Evolutionary conservation across 2,329 filamentous ascomycete species (phyloP).

Genomic region (Colletotrichum liriopes): DNA sequence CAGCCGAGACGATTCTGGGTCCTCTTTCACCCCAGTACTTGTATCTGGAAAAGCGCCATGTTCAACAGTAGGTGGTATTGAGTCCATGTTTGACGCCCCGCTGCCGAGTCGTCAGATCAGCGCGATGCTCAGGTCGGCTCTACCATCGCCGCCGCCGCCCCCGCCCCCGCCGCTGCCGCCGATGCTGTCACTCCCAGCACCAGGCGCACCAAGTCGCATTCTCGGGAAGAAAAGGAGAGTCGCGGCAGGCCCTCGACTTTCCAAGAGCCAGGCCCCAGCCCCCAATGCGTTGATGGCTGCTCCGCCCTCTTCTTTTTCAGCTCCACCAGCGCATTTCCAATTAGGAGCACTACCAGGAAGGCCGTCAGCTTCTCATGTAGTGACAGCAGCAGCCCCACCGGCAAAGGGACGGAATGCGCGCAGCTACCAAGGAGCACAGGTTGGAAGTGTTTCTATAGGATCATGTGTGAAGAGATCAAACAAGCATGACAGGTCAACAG

Average conservation of each 20-base stretch:
- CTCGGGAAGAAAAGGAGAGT: neutral
- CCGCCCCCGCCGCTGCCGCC: neutral
- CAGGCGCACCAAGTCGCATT: neutral
- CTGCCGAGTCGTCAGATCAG: neutral
- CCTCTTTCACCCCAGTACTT: neutral
- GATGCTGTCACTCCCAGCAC: neutral
- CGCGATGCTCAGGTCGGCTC: neutral
- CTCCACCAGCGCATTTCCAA: too few relatives aligned
- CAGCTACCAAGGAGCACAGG: neutral
- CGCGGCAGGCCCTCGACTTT: neutral
- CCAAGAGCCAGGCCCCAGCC: neutral
- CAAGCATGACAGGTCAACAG: slow-evolving; percentile 9
- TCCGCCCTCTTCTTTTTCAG: neutral
- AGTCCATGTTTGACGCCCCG: neutral
- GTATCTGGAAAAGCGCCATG: too few relatives aligned
- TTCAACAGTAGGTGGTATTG: neutral
- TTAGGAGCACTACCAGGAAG: neutral
- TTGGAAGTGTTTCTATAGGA: neutral
- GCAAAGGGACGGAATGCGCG: neutral
- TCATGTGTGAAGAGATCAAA: neutral
- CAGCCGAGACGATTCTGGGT: neutral
- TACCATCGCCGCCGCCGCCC: neutral
- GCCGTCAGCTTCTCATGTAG: neutral
- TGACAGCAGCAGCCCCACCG: neutral
- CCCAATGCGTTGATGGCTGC: neutral